Conservation (phyloP, 2,329 filamentous ascomycete species). For the Fusarium napiforme region DNA sequence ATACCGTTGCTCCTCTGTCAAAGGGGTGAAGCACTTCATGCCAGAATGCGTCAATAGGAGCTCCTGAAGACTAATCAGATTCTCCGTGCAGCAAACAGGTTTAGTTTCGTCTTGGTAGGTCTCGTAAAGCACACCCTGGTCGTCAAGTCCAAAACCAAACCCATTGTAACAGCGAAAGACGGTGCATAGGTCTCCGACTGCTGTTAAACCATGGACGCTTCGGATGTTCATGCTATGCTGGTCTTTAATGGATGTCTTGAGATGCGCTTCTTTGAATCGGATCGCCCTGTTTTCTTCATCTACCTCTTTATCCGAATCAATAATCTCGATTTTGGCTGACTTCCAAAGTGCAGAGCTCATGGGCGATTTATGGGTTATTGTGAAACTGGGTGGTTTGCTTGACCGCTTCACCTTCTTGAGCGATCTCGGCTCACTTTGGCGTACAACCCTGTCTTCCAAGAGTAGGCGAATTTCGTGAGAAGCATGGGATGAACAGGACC, state of each 20-base stretch:
- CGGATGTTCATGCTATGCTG: neutral
- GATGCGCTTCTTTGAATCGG: accelerated
- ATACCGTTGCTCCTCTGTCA: neutral
- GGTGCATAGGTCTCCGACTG: neutral
- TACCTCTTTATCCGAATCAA: accelerated
- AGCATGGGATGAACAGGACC: neutral
- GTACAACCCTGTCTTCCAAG: neutral
- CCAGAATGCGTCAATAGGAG: neutral
- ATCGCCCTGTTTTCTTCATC: accelerated
- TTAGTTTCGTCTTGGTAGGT: neutral
- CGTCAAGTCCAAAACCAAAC: neutral
- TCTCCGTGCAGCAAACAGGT: neutral
- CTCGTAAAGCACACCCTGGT: neutral
- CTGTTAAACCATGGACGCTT: neutral
- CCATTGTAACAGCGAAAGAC: neutral
- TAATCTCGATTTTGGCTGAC: neutral
- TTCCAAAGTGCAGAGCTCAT: neutral
- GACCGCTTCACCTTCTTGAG: neutral
- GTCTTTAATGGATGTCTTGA: accelerated
- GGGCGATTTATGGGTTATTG: neutral
- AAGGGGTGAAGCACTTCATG: accelerated
- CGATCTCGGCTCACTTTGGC: accelerated
- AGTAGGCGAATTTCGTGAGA: neutral
- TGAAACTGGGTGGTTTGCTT: neutral
- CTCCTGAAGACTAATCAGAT: accelerated